Conservation (phyloP, 495 filamentous ascomycete genomes). For the Daldinia loculata region DNA sequence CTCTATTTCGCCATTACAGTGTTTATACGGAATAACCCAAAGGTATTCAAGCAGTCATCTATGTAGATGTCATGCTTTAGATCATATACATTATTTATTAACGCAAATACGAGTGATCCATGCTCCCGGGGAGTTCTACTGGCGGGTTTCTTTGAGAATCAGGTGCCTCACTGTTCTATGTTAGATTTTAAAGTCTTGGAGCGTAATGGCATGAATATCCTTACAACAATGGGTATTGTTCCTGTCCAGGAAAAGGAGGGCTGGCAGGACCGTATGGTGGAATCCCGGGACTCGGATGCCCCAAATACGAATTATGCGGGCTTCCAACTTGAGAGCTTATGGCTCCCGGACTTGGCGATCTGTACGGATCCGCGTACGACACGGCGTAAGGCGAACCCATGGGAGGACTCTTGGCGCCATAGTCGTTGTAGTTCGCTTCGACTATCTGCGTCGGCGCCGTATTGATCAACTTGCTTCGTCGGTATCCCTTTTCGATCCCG, state of each 20-base stretch:
- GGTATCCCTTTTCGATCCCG: constrained; percentile 45
- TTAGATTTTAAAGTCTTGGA: not conserved
- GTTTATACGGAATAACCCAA: not conserved
- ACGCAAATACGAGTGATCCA: not conserved
- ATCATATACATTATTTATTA: not conserved
- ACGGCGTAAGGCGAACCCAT: constrained; percentile 16
- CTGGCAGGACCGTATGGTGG: not conserved
- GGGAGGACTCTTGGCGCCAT: constrained; percentile 44
- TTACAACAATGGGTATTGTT: constrained; percentile 11
- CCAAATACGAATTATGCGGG: constrained; percentile 20
- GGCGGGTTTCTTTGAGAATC: constrained; percentile 11
- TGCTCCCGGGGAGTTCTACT: constrained; percentile 18
- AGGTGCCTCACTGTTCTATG: constrained; percentile 18
- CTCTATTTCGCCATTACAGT: not conserved
- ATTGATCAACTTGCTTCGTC: constrained; percentile 13
- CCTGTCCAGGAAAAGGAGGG: constrained; percentile 4
- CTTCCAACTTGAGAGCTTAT: constrained; percentile 17
- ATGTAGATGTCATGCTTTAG: not conserved
- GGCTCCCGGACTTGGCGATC: constrained; percentile 5
- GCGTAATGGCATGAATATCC: not conserved
- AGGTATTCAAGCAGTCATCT: not conserved
- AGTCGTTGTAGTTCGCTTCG: constrained; percentile 36
- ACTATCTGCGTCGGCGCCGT: constrained; percentile 24
- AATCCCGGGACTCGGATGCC: constrained; percentile 12
- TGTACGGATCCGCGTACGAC: constrained; percentile 16